Evolutionary conservation across 2,329 filamentous ascomycete genomes (phyloP).

Genomic region (Xylariaceae sp.): DNA sequence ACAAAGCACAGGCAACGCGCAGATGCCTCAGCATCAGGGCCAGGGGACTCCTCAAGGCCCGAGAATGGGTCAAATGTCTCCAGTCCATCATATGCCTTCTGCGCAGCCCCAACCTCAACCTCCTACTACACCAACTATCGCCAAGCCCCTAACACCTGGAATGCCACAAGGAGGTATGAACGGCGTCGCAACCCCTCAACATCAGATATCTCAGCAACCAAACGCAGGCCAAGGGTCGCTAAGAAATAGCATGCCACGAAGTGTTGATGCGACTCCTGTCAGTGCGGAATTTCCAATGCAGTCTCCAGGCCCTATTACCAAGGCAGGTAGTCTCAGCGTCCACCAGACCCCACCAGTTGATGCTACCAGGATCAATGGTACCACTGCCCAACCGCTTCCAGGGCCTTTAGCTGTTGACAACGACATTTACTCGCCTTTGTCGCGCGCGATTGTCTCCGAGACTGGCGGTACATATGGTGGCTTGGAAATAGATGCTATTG

Average conservation of each 20-base stretch:
- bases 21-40: conserved; percentile 32
- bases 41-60: conserved; percentile 37
- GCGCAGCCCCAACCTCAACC: conserved; percentile 44
- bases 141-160: conserved; percentile 47
- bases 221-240: conserved; percentile 43
- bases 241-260: conserved; percentile 52
- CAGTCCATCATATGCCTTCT: conserved; percentile 36
- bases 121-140: conserved; percentile 39
- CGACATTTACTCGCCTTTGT: conserved; percentile 55
- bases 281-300: conserved; percentile 43
- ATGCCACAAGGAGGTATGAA: conserved; percentile 47
- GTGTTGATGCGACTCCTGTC: conserved; percentile 44
- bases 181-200: conserved; percentile 46
- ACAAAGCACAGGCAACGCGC: conserved; percentile 35
- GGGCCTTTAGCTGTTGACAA: conserved; percentile 43
- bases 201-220: conserved; percentile 42
- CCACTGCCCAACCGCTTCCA: conserved; percentile 28
- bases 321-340: conserved; percentile 37
- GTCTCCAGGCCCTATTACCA: conserved; percentile 42
- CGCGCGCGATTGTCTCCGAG: conserved; percentile 42
- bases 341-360: conserved; percentile 37
- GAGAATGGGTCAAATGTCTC: conserved; percentile 43
- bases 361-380: conserved; percentile 23
- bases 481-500: conserved; percentile 64
- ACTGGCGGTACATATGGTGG: conserved; percentile 51